Base-by-base conservation (phyloP, 2,329 filamentous ascomycete species). In the Lasiodiplodia gonubiensis region DNA sequence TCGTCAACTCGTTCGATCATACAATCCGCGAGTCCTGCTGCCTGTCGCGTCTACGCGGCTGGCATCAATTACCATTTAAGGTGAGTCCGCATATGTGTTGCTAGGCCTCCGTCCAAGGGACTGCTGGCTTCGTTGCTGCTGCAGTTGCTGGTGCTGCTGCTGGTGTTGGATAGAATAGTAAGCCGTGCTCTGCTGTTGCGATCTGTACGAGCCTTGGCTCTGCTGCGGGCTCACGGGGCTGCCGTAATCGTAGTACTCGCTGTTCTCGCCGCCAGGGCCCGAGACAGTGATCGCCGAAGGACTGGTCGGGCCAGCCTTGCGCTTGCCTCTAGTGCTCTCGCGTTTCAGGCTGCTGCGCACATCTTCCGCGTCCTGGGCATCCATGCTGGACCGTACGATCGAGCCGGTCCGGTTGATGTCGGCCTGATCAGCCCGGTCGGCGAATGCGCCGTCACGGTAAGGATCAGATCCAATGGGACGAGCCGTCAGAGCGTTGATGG, bases 331-430 rank as follows among this genome's bases (percentile, higher is more conserved):
- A 5, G 79, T 82, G 74, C 76, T 81, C 52, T 77, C 80, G 60
- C 82, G 80, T 66, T 78, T 77, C 1, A 85, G 73, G 14, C 84
- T 68, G 30, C 80, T 79, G 23, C 80, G 78, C 14, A 85, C 78
- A 65, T 84, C 81, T n/a, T 83, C 80, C 25, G 82, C 69, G 55
- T 82, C 80, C 14, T 78, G 77, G 25, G 68, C 71, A 64, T 83
- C 81, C 64, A 76, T 78, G 69, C 78, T 82, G 11, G 79, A 76
- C 35, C 81, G 79, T 61, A n/a, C 54, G 33, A 42, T 54, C 12
- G 77, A 76, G 27, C 78, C 70, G 23, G 76, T 77, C 63, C 74
- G 77, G 51, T 49, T 59, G 64, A 66, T 57, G 53, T 49, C 46
- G 30, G 39, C 53, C 27, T 48, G 35, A 11, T 59, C 64, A 55